Evolutionary conservation across 163 green algal genomes (phyloP), one percentile per base, ranked within the genome.

Genomic region (Chlorella variabilis): DNA sequence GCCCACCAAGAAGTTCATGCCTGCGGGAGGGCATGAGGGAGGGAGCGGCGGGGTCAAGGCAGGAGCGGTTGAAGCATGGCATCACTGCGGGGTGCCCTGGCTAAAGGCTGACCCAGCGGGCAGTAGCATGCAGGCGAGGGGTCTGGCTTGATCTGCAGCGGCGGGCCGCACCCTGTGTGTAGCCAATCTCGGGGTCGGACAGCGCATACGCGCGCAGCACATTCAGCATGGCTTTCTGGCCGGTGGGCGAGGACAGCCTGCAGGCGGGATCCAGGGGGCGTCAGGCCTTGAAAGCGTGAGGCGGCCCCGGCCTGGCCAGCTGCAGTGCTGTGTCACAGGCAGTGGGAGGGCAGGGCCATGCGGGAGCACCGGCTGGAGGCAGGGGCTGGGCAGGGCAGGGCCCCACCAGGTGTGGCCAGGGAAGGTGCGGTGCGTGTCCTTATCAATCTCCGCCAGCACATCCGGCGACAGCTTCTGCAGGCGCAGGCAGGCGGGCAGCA

Each of bases 1-100:
- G 45, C 81, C 87, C n/a, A 86, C 88, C 41, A 94, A 58, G 63
- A 94, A 94, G 83, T 94, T 94, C 91, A 94, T 93, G 58, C 91
- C 91, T 89, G 69, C n/a, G 42, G 29, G 17, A 29, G 45, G 29
- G 42, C n/a, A 76, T 13, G 2, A 5, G 1, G 27, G 9, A 38
- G 23, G 7, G 38, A 34, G 33, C 0, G 18, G 21, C 4, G 20
- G 7, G 11, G 20, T 6, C n/a, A 25, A 4, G 7, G 62, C 15
- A n/a, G n/a, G n/a, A n/a, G n/a, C n/a, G n/a, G n/a, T n/a, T n/a
- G n/a, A n/a, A n/a, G n/a, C n/a, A n/a, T n/a, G n/a, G n/a, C n/a
- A n/a, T n/a, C n/a, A n/a, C n/a, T n/a, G n/a, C n/a, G n/a, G n/a
- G n/a, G n/a, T n/a, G n/a, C n/a, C n/a, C n/a, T n/a, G n/a, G n/a